Evolutionary conservation across 768 basidiomycete species (phyloP), one percentile per base, ranked within the genome.

Genomic region (Lactarius sp.): DNA sequence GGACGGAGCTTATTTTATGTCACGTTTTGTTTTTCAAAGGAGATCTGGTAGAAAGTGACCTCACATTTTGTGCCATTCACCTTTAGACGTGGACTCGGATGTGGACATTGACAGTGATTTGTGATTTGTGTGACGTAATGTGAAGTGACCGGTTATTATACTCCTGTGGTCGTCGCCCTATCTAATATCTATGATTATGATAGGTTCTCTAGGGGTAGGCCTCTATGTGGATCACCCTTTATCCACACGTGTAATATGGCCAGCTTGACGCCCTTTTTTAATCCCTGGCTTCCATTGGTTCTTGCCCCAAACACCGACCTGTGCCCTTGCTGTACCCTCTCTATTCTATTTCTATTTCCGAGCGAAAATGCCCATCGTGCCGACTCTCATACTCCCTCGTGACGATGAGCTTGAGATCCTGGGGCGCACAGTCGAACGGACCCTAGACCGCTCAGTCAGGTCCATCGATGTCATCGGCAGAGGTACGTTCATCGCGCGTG

Each of bases 61-160:
- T 78, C 72, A 85, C 84, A 85, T 75, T 50, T 76, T 80, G 67
- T 86, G 85, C 85, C 84, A 85, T 56, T 72, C 67, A 13, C 58
- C 44, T 51, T 37, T 3, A 5, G 71, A 62, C 70, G 71, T 72
- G 67, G 60, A 66, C 16, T n/a, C 7, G 36, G 51, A n/a, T 22
- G 59, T 44, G 9, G 42, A n/a, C n/a, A 42, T 34, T 34, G 41
- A 34, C 18, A 36, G 6, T 2, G n/a, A 18, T 1, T 18, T 39
- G 42, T 44, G 42, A 44, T 44, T 37, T 37, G 27, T 44, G 42
- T 44, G 42, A 47, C 12, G 12, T 41, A 41, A 41, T 41, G 41
- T 41, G 41, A 41, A 27, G 27, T 27, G 27, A 27, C 27, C 27
- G 27, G 27, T 27, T 27, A 27, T 27, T 27, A 27, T 27, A 27